These are phyloP conservation scores for Santalum album DNA, from an alignment of 164 flowering plant species.

Conservation along the genomic window DNA sequence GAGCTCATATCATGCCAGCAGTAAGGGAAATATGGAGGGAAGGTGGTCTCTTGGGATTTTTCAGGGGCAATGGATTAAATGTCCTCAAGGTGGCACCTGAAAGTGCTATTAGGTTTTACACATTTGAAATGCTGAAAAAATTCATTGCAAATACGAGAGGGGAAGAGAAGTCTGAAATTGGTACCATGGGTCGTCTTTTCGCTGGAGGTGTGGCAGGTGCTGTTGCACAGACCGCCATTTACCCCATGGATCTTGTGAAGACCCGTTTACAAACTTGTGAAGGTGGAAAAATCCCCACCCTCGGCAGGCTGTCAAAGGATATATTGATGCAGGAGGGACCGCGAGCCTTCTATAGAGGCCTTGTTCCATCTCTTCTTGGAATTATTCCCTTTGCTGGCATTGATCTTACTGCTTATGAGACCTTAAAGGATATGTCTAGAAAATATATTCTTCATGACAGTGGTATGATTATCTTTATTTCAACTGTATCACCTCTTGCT, in stretches of 20 bases:
- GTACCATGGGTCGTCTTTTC: conserved; percentile 63
- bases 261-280: conserved; percentile 86
- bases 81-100: conserved; percentile 96
- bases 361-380: conserved; percentile 88
- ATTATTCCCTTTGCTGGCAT: conserved; percentile 96
- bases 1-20: conserved; percentile 52
- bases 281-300: conserved; percentile 57
- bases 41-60: conserved; percentile 70
- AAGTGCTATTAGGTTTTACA: conserved; percentile 85
- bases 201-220: conserved; percentile 98
- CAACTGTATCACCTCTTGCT: not conserved
- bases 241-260: conserved; percentile 91
- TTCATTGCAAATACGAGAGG: conserved; percentile 45
- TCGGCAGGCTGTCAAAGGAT: conserved; percentile 56
- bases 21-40: conserved; percentile 61
- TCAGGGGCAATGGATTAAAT: conserved; percentile 94
- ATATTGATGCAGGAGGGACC: conserved; percentile 91
- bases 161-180: conserved; percentile 58
- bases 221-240: conserved; percentile 82
- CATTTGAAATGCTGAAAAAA: conserved; percentile 74
- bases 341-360: conserved; percentile 82
- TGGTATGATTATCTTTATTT: conserved; percentile 29
- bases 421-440: conserved; percentile 78
- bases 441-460: conserved; percentile 57
- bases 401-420: conserved; percentile 90